Evolutionary conservation across 2,329 filamentous ascomycete genomes (phyloP).

Genomic region (Alternaria sp.): DNA sequence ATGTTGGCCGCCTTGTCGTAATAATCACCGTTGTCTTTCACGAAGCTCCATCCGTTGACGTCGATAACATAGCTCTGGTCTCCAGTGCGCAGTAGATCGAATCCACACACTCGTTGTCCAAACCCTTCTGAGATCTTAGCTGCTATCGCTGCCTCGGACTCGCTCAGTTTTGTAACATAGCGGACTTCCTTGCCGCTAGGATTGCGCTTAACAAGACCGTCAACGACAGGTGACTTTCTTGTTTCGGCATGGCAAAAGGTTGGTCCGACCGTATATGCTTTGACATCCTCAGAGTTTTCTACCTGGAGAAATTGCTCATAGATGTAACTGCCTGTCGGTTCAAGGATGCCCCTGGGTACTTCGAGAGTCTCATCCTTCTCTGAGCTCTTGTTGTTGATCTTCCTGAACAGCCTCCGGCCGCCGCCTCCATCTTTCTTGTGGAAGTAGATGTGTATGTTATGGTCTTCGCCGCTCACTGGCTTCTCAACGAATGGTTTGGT

Average conservation of each 20-base stretch:
- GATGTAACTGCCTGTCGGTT: slow-evolving; percentile 83
- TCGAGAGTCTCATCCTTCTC: slow-evolving; percentile 83
- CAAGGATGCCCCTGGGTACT: slow-evolving; percentile 79
- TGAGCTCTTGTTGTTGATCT: slow-evolving; percentile 98
- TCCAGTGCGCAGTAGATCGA: slow-evolving; percentile 86
- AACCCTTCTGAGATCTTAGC: slow-evolving; percentile 90
- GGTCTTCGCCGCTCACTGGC: slow-evolving; percentile 96
- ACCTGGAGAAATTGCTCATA: slow-evolving; percentile 98
- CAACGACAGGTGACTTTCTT: slow-evolving; percentile 94
- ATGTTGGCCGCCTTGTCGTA: slow-evolving; percentile 91
- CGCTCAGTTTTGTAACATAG: slow-evolving; percentile 84
- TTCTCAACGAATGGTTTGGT: slow-evolving; percentile 98
- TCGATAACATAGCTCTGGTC: slow-evolving; percentile 97
- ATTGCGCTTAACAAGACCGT: slow-evolving; percentile 93
- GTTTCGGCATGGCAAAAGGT: slow-evolving; percentile 96
- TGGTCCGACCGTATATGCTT: slow-evolving; percentile 95
- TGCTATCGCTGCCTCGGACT: slow-evolving; percentile 84
- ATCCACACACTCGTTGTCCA: slow-evolving; percentile 93
- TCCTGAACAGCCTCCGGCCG: slow-evolving; percentile 89
- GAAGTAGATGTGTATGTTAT: slow-evolving; percentile 99
- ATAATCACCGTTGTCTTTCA: slow-evolving; percentile 99
- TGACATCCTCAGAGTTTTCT: slow-evolving; percentile 97
- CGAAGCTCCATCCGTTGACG: slow-evolving; percentile 99
- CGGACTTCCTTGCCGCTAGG: slow-evolving; percentile 96
- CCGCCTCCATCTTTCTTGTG: slow-evolving; percentile 85